Base-by-base conservation (phyloP, 176 grass and related monocot species). In the Areca catechu region DNA sequence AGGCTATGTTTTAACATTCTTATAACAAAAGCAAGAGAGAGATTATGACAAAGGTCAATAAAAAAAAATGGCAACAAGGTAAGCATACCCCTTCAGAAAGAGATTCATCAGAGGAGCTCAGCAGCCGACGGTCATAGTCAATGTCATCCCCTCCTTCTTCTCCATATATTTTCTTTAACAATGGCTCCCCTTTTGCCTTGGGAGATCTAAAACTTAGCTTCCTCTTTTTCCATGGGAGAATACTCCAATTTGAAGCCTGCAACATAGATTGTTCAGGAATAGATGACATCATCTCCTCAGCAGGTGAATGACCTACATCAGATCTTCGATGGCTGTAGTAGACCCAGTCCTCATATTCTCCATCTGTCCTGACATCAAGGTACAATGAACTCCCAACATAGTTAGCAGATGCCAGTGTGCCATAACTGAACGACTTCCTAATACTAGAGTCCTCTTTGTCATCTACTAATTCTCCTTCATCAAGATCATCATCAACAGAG, bases 61-160 rank as follows among this genome's bases (percentile, higher is more conserved):
- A 43, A 43, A 43, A 37, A 10, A 43, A 12, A 64, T 49, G 1
- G 51, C 64, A 70, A 24, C 15, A 5, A 54, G 58, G 22, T 76
- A 43, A 62, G 59, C 21, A 23, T 85, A 97, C 92, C 63, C 71
- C 75, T 65, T 53, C 60, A 24, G 72, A 65, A 59, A 68, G 37
- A 67, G 79, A 85, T 60, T 79, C 87, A 68, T 89, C 84, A 6
- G 76, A 85, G 57, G 87, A 85, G 51, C 77, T 88, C 70, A 98
- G 61, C 21, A 86, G 64, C 34, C 93, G 71, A 14, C 94, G 78
- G 51, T 89, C 94, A 69, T 85, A 89, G 51, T 98, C 88, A 68
- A 98, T 98, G 78, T 93, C 94, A 57, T 98, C 94, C 49, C 94
- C 94, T 28, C 94, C 94, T 70, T 93, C 93, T 74, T 98, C 93